Base-by-base conservation (phyloP, 331 rosid genomes). In the Acacia concinna region DNA sequence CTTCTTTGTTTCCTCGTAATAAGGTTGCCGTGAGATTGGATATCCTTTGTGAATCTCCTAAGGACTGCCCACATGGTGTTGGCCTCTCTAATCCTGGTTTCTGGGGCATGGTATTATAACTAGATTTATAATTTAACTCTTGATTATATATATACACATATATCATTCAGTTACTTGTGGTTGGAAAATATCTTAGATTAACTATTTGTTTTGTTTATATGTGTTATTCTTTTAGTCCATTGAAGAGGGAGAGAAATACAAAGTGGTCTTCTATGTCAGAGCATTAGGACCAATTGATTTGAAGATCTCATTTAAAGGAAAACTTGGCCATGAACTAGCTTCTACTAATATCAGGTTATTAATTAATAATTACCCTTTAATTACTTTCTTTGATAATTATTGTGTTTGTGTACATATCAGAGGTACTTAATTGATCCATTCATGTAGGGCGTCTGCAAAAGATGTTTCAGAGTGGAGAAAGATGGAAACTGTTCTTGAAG, bases 81-180 rank as follows among this genome's bases (percentile, higher is more conserved):
- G 68, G 68, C 10, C 68, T 62, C 40, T 62, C 68, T 31, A 62
- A 62, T 18, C 68, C 68, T 62, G 40, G 68, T 2, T 62, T 62
- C 17, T 62, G 68, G 68, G 68, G 68, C 40, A 62, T 62, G 68
- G 68, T 62, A 17, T 5, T 62, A 17, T 5, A 5, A 30, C 10
- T 28, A 0, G n/a, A 12, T 14, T 15, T 62, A 14, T 62, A 14
- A 14, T 62, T 30, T 62, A 14, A 14, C 40, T 15, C 68, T 13
- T 31, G 5, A 31, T 60, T 10, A 23, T 23, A n/a, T n/a, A n/a
- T n/a, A n/a, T n/a, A n/a, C n/a, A n/a, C n/a, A n/a, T n/a, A n/a
- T n/a, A n/a, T n/a, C n/a, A n/a, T n/a, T n/a, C n/a, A n/a, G n/a
- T n/a, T n/a, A n/a, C 32, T 25, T 57, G 18, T 57, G 14, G 30